These are phyloP conservation scores for Triangularia verruculosa DNA, from an alignment of 2,329 filamentous ascomycete genomes.

Conservation along the genomic window DNA sequence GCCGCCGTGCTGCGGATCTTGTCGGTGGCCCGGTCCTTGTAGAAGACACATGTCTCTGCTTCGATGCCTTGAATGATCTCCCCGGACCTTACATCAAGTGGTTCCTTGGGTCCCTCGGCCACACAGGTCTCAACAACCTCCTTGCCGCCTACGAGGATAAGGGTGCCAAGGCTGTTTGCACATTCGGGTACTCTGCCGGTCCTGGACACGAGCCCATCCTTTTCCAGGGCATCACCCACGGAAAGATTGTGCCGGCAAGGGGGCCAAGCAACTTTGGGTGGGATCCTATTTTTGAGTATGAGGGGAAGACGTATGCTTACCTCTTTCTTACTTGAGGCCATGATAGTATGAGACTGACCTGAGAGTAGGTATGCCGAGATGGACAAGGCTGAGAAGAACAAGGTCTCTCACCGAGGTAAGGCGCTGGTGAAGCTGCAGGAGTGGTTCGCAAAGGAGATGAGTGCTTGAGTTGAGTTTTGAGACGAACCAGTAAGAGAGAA, in stretches of 20 bases:
- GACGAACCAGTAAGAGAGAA: not conserved
- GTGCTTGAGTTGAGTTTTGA: slow-evolving; percentile 17
- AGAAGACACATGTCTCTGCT: slow-evolving; percentile 94
- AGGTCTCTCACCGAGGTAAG: slow-evolving; percentile 84
- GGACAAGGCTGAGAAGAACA: slow-evolving; percentile 83
- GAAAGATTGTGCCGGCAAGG: slow-evolving; percentile 80
- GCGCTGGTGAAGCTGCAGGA: slow-evolving; percentile 82
- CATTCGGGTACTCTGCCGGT: slow-evolving; percentile 86
- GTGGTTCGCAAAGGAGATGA: slow-evolving; percentile 62
- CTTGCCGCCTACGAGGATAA: slow-evolving; percentile 88
- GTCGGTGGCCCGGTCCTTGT: slow-evolving; percentile 85
- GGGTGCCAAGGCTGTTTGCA: slow-evolving; percentile 88
- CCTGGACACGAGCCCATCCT: slow-evolving; percentile 80
- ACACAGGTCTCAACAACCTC: slow-evolving; percentile 83
- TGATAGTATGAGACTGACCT: slow-evolving; percentile 2
- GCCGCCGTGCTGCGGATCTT: slow-evolving; percentile 71
- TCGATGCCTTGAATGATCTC: slow-evolving; percentile 83
- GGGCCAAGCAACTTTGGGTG: slow-evolving; percentile 84
- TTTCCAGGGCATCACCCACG: slow-evolving; percentile 85
- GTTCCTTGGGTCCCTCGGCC: slow-evolving; percentile 82
- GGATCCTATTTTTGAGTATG: slow-evolving; percentile 94
- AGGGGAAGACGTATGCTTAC: slow-evolving; percentile 70
- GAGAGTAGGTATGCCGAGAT: slow-evolving; percentile 78
- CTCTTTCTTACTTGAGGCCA: not conserved
- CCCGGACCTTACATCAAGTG: slow-evolving; percentile 98